phyloP scores from a whole-genome alignment of 352 stramenopile genomes.

The Pythium guiyangense region DNA sequence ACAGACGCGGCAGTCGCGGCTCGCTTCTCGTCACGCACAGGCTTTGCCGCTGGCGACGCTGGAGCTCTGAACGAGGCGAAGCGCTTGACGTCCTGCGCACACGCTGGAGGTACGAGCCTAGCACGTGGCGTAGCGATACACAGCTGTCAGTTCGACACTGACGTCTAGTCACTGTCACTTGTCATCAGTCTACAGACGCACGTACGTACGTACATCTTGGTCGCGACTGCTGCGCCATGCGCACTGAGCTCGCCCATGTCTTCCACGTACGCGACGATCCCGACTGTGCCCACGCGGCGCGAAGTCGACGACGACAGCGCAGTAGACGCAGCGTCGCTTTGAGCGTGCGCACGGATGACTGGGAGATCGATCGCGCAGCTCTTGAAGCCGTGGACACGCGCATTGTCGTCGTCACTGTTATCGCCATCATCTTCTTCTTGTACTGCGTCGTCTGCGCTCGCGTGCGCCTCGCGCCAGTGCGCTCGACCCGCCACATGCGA shows the following conservation, averaged over 20 bases:
- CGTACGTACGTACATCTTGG: slow-evolving; percentile 12
- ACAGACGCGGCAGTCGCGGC: too few relatives aligned
- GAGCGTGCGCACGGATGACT: slow-evolving; percentile 18
- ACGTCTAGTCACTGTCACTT: not conserved
- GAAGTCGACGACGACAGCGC: not conserved
- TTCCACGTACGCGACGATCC: slow-evolving; percentile 34
- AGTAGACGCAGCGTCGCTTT: not conserved
- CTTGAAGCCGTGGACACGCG: slow-evolving; percentile 20
- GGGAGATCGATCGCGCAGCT: slow-evolving; percentile 63
- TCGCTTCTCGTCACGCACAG: not conserved
- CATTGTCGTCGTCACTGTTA: too few relatives aligned
- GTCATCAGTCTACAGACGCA: too few relatives aligned
- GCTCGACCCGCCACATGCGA: slow-evolving; percentile 18
- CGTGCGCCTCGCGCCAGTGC: slow-evolving; percentile 39
- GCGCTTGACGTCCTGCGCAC: not conserved
- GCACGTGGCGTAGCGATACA: not conserved
- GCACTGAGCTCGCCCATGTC: slow-evolving; percentile 23
- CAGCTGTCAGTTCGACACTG: not conserved
- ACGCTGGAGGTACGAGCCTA: slow-evolving; percentile 4
- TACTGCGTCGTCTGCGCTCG: not conserved
- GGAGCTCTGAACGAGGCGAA: slow-evolving; percentile 2
- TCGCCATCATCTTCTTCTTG: not conserved
- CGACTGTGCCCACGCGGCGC: slow-evolving; percentile 21
- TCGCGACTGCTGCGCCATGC: not conserved
- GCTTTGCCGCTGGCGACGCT: not conserved